These are phyloP conservation scores for Sideroxylon spinosum DNA, from an alignment of 179 eudicot genomes.

Conservation along the genomic window DNA sequence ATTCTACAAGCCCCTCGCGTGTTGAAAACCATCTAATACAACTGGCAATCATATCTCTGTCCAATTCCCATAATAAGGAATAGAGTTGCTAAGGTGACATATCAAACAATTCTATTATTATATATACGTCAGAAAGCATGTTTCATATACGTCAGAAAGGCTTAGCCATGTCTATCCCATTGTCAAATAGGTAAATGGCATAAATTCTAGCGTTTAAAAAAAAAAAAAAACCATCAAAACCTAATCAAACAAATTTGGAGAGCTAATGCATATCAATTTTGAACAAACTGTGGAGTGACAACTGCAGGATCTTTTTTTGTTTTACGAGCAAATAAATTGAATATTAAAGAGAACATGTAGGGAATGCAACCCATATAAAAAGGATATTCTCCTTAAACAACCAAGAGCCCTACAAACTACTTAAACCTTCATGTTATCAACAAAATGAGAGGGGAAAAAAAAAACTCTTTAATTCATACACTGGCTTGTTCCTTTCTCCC, in stretches of 20 bases:
- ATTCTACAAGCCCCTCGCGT: not conserved
- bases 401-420: too few species aligned
- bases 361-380: too few species aligned
- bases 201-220: not conserved
- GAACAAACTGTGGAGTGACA: not conserved
- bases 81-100: not conserved
- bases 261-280: not conserved
- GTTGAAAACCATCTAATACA: not conserved
- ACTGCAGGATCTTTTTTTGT: not conserved
- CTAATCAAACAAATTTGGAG: not conserved
- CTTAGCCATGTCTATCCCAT: not conserved
- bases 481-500: too few species aligned
- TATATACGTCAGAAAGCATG: not conserved
- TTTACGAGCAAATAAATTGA: too few species aligned
- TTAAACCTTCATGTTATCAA: too few species aligned
- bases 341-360: too few species aligned
- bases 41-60: not conserved
- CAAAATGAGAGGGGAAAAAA: too few species aligned
- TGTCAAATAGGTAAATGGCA: not conserved
- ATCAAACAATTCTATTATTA: not conserved
- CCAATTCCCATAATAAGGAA: not conserved
- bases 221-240: not conserved
- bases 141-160: not conserved
- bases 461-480: too few species aligned
- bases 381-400: too few species aligned